Base-by-base conservation (phyloP, 1,284 basidiomycete genomes). In the Phylloporus sp. region DNA sequence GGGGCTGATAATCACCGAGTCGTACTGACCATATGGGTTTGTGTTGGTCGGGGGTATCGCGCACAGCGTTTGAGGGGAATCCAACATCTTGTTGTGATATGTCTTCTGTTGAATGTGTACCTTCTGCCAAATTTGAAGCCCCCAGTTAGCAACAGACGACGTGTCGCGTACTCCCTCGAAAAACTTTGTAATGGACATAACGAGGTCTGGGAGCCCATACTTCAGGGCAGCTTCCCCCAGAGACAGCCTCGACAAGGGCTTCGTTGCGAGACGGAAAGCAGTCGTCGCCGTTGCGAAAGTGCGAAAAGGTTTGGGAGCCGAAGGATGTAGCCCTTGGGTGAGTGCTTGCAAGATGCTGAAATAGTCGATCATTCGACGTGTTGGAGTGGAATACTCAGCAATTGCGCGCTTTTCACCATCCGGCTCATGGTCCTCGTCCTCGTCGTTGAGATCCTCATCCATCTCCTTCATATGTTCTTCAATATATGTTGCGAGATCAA, bases 21-120 rank as follows among this genome's bases (percentile, higher is more conserved):
- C n/a, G n/a, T n/a, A 59, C 37, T 59, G 35, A 27, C 57, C 15
- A 17, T 25, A 59, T 12, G n/a, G n/a, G 27, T 59, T 59, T 19
- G 11, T 2, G n/a, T 12, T 12, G 25, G 57, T 39, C 14, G 37
- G 35, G 12, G 57, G 37, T 6, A 41, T 17, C 3, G 57, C 37
- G 27, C 5, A 14, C 17, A 59, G 57, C 19, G 57, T 59, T 41
- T 59, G n/a, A n/a, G n/a, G n/a, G n/a, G n/a, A n/a, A n/a, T n/a
- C n/a, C n/a, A n/a, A n/a, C n/a, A n/a, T n/a, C 20, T 39, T 41
- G 35, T 59, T 59, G 57, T 59, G 57, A 32, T 59, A 59, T 5
- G 57, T 39, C 10, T 12, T 39, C 27, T 59, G 37, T 27, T 59
- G 57, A 15, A 59, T 6, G 12, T 23, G 12, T 41, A 59, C 57